Evolutionary conservation across 2,329 filamentous ascomycete species (phyloP), one percentile per base, ranked within the genome.

Genomic region (Neophaeococcomyces mojaviensis): DNA sequence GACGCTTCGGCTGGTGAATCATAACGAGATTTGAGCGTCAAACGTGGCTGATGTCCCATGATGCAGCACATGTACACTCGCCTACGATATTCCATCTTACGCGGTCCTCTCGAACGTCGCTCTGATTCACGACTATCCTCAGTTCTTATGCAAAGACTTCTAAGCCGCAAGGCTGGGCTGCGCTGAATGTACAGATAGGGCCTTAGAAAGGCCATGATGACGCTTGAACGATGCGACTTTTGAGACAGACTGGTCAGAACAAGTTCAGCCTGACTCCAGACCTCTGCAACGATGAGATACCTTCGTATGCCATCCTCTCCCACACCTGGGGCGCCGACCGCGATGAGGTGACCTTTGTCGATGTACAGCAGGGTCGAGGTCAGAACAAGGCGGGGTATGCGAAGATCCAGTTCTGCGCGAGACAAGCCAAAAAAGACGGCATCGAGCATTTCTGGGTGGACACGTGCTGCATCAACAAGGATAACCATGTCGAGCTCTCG

Each of bases 381-480:
- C 28, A 39, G 31, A 44, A 26, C 10, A 49, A 49, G 38, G 35
- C 36, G 10, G 47, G 47, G 35, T 49, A 41, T 47, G 44, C 4
- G 30, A 49, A 49, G 37, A 34, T 49, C 45, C 43, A 30, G 37
- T 47, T 49, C 22, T 49, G 47, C 42, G 37, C 26, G 37, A 37
- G 47, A 32, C 47, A 49, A 43, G 61, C 60, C 4, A n/a, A 12
- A 13, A 38, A 44, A 7, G 60, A 64, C 39, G 55, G 54, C 9
- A 37, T 61, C 6, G 51, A 51, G 8, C 62, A 61, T 28, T 50
- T 55, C 20, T 67, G 64, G 64, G 53, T 64, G 2, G 64, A 66
- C 50, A 66, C 62, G 1, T 64, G 60, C 49, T 67, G 64, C 47
- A 66, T 66, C 43, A 61, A 66, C 50, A 67, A 66, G 49, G 46